Base-by-base conservation (phyloP, 257 asterid genomes). In the Solanum chmielewskii region DNA sequence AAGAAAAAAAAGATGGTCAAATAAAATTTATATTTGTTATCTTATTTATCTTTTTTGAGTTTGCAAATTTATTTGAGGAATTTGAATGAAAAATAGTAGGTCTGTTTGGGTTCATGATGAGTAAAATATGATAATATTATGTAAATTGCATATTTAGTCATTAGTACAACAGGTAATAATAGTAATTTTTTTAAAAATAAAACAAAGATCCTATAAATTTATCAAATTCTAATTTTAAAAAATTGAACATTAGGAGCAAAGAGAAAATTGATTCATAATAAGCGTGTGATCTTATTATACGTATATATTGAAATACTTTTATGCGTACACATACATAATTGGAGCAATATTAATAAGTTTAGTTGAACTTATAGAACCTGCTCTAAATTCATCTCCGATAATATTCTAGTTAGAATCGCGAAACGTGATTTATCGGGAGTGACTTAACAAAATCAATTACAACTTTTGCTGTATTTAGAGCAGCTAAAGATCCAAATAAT, bases 391-490 rank as follows among this genome's bases (percentile, higher is more conserved):
- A 6, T n/a, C n/a, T 41, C 41, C 1, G 0, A 5, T 44, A 8
- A 25, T 44, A 77, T 25, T 77, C 2, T 76, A 41, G 15, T 14
- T 77, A 77, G 27, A 80, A 47, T 47, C 2, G 5, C 20, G 69
- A 80, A 49, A 80, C 6, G 2, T 47, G 35, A 2, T 0, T 23
- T 78, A 37, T 15, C 8, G 89, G 64, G 10, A 92, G 42, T 68
- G 83, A 62, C 75, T 90, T 88, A 68, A 93, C 85, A 84, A 94
- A 93, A 73, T 76, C 90, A 39, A 89, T 29, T 3, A 94, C 95
- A 41, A 85, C 91, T 49, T 89, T 92, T 29, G 93, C 97, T 8
- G 89, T 95, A 77, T 94, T 94, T 69, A 92, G 21, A 83, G 95
- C 94, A 42, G 95, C 95, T 44, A 93, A 90, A 76, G 94, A 77